These are phyloP conservation scores for Colletotrichum sp. DNA, from an alignment of 2,329 filamentous ascomycete species.

Conservation along the genomic window DNA sequence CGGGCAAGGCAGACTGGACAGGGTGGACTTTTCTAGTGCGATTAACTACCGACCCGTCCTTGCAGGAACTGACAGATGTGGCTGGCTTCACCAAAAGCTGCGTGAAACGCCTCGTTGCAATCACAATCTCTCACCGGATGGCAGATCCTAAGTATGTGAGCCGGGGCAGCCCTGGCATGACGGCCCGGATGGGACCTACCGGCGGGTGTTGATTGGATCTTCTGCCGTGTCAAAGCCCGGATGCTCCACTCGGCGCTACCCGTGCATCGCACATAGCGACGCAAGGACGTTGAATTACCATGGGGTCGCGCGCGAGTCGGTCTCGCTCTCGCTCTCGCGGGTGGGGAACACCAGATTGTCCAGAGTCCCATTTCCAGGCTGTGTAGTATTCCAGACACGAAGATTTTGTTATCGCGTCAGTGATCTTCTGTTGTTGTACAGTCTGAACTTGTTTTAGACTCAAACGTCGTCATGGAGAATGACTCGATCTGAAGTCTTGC, in stretches of 20 bases:
- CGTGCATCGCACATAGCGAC: neutral
- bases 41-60: neutral
- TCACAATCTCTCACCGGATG: neutral
- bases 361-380: neutral
- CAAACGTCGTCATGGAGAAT: neutral
- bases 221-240: neutral
- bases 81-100: neutral
- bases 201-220: neutral
- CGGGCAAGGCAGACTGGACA: conserved; percentile 4
- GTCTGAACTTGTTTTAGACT: conserved; percentile 1
- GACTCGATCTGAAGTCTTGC: neutral
- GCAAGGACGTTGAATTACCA: neutral
- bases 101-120: neutral
- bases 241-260: neutral
- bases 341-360: neutral
- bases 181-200: neutral
- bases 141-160: neutral
- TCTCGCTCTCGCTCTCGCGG: conserved; percentile 13
- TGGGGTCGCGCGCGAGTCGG: neutral
- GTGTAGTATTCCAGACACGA: neutral
- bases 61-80: neutral
- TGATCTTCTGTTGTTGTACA: neutral
- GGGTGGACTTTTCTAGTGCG: neutral
- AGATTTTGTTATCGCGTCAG: neutral
- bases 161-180: neutral